Evolutionary conservation across 441 rosid species (phyloP).

Genomic region (Erodium chrysanthum): DNA sequence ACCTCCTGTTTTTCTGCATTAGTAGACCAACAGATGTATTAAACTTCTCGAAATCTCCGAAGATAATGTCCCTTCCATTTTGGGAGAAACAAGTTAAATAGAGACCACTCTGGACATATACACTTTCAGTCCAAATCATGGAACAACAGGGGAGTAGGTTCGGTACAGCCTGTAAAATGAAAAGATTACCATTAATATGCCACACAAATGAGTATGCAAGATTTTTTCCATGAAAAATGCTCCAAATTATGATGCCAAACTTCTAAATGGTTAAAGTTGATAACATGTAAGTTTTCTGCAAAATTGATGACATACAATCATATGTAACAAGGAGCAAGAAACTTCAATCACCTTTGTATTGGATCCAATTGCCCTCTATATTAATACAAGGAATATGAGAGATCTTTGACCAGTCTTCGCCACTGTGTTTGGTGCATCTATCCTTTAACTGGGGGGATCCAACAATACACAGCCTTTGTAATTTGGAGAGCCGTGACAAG

Average conservation of each 20-base stretch:
- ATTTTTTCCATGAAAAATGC: neutral
- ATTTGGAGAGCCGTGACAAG: slow-evolving; percentile 16
- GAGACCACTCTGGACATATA: neutral
- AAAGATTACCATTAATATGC: neutral
- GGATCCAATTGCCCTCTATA: neutral
- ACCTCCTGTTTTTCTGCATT: neutral
- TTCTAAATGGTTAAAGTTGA: neutral
- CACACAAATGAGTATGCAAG: neutral
- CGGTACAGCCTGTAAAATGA: neutral
- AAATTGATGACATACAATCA: neutral
- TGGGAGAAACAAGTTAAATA: neutral
- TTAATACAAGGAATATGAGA: slow-evolving; percentile 15
- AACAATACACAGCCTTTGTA: neutral
- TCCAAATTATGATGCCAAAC: neutral
- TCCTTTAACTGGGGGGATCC: slow-evolving; percentile 10
- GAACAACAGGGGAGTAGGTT: neutral
- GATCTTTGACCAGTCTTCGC: slow-evolving; percentile 25
- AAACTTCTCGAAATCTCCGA: neutral
- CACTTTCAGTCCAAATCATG: neutral
- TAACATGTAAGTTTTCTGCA: neutral
- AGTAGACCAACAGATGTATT: neutral
- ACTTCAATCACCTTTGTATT: neutral
- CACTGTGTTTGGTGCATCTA: slow-evolving; percentile 14
- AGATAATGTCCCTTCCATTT: no score
- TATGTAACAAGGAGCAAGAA: neutral